Percentiles rank a stretch among this genome's conserved stretches.
Conservation (phyloP, 2,329 filamentous ascomycete genomes). For the Fusarium hostae region DNA sequence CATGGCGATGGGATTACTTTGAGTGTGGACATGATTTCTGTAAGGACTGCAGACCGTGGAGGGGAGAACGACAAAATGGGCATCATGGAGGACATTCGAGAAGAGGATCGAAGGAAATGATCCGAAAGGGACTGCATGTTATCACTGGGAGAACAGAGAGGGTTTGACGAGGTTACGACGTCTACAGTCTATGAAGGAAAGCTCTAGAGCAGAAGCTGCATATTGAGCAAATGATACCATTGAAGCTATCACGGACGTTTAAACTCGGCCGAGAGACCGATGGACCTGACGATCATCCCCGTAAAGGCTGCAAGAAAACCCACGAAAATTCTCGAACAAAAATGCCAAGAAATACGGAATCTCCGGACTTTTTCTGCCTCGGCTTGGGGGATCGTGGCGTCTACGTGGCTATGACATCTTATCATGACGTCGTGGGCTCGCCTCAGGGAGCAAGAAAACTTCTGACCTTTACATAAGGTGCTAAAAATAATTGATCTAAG, state of each 20-base stretch:
- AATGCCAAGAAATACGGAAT: slow-evolving; percentile 16
- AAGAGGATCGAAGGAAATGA: slow-evolving; percentile 44
- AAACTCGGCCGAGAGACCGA: slow-evolving; percentile 37
- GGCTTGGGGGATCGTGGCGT: slow-evolving; percentile 3
- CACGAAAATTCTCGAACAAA: background rate
- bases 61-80: background rate
- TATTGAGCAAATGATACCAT: background rate
- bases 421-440: slow-evolving; percentile 27
- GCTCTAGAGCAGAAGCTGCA: background rate
- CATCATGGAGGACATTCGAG: background rate
- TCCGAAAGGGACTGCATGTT: slow-evolving; percentile 10
- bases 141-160: slow-evolving; percentile 2
- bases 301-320: background rate
- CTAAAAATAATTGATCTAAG: too few species aligned
- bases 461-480: too few species aligned
- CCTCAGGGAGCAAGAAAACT: too few species aligned
- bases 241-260: background rate
- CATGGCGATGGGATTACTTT: slow-evolving; percentile 25
- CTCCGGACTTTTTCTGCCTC: slow-evolving; percentile 13
- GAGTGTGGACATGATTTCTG: slow-evolving; percentile 30
- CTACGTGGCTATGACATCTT: slow-evolving; percentile 7
- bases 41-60: slow-evolving; percentile 21
- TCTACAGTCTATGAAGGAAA: too few species aligned
- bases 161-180: background rate
- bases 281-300: slow-evolving; percentile 16